Conservation (phyloP, 2,329 filamentous ascomycete genomes). For the Aspergillus sp. region DNA sequence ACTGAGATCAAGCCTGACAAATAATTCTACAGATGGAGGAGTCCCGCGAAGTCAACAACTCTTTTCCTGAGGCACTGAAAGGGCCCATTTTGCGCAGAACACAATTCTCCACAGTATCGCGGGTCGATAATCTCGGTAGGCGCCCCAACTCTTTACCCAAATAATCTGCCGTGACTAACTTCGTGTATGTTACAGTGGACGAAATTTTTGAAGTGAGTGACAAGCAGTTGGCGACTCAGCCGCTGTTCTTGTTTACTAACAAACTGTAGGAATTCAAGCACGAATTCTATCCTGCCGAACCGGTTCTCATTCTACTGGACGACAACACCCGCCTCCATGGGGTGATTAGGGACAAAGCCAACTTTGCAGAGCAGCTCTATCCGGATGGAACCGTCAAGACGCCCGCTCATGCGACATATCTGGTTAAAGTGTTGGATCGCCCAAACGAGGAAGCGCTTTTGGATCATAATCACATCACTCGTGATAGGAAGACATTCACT, state of each 20-base stretch:
- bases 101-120: slow-evolving; percentile 84
- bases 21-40: slow-evolving; percentile 61
- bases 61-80: slow-evolving; percentile 88
- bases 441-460: slow-evolving; percentile 73
- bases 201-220: slow-evolving; percentile 49
- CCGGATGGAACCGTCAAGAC: slow-evolving; percentile 69
- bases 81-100: slow-evolving; percentile 86
- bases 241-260: slow-evolving; percentile 11
- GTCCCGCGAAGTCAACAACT: slow-evolving; percentile 83
- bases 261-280: slow-evolving; percentile 67
- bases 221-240: neutral
- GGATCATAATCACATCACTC: slow-evolving; percentile 76
- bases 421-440: slow-evolving; percentile 70
- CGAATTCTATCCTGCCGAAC: slow-evolving; percentile 88
- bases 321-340: slow-evolving; percentile 71
- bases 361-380: slow-evolving; percentile 60
- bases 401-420: slow-evolving; percentile 72
- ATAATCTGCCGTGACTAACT: slow-evolving; percentile 23
- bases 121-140: slow-evolving; percentile 78
- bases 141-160: neutral
- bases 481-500: slow-evolving; percentile 89
- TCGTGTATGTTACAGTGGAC: slow-evolving; percentile 40
- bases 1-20: slow-evolving; percentile 7
- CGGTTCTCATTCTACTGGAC: slow-evolving; percentile 70
- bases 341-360: slow-evolving; percentile 80